Conservation (phyloP, 306 rosid species). For the Canavalia gladiata region DNA sequence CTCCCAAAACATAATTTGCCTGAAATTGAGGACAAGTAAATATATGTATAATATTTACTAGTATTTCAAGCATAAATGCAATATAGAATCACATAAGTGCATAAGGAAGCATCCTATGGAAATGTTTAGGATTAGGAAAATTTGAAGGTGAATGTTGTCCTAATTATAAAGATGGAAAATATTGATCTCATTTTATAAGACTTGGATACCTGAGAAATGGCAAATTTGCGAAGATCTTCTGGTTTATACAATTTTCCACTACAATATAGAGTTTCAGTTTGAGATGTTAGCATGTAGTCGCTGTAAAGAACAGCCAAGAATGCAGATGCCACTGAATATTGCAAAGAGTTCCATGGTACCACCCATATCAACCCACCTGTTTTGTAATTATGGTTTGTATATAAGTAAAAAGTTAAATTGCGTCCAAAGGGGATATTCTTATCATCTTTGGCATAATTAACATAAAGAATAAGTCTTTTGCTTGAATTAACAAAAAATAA, state of each 20-base stretch:
- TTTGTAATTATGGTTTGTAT: conserved; percentile 22
- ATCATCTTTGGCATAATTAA: not conserved
- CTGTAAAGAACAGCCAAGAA: conserved; percentile 73
- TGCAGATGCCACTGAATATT: conserved; percentile 70
- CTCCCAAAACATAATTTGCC: conserved; percentile 70
- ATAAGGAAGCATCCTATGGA: not conserved
- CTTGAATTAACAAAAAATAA: not conserved
- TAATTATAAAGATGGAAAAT: not conserved
- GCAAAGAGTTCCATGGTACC: conserved; percentile 63
- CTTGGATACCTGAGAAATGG: conserved; percentile 67
- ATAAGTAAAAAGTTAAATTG: not conserved
- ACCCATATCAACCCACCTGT: conserved; percentile 79
- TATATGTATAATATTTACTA: not conserved
- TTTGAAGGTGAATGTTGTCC: not conserved
- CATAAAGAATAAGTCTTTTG: conserved; percentile 3
- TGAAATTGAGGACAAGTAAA: conserved; percentile 35
- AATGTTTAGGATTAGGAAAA: not conserved
- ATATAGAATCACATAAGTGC: not conserved
- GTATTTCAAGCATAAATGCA: conserved; percentile 11
- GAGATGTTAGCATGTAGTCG: conserved; percentile 73
- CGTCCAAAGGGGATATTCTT: not conserved
- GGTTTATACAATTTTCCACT: conserved; percentile 60
- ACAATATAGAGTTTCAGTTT: conserved; percentile 64
- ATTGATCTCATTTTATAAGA: not conserved
- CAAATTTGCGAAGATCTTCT: conserved; percentile 66